phyloP scores from a whole-genome alignment of 305 asterid genomes.

The Andrographis paniculata region DNA sequence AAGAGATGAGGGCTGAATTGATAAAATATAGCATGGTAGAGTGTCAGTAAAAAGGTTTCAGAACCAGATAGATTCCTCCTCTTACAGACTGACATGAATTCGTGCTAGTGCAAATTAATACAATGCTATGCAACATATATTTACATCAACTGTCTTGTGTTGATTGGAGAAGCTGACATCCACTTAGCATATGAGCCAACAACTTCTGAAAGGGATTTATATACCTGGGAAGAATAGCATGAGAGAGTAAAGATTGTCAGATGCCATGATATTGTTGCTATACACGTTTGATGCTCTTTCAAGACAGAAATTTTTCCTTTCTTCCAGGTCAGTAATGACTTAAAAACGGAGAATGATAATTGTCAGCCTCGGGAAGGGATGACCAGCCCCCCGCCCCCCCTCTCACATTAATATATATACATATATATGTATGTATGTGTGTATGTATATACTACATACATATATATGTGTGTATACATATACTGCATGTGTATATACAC shows the following conservation, averaged over 20 bases:
- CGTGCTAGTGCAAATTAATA: conserved; percentile 15
- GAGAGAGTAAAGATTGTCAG: conserved; percentile 15
- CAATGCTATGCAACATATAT: conserved; percentile 21
- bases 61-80: conserved; percentile 16
- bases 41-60: conserved; percentile 3
- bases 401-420: too few relatives aligned
- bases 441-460: too few relatives aligned
- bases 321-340: conserved; percentile 11
- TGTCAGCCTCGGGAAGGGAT: too few relatives aligned
- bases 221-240: conserved; percentile 43
- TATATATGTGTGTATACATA: too few relatives aligned
- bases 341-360: too few relatives aligned
- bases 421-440: too few relatives aligned
- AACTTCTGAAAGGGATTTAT: conserved; percentile 74
- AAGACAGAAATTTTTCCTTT: conserved; percentile 14
- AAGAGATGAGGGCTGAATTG: conserved; percentile 14
- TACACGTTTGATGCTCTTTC: conserved; percentile 9
- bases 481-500: too few relatives aligned
- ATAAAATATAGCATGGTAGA: conserved; percentile 1
- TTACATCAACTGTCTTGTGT: conserved; percentile 65
- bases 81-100: conserved; percentile 16
- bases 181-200: conserved; percentile 78
- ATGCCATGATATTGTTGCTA: conserved; percentile 1
- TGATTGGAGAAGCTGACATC: conserved; percentile 48
- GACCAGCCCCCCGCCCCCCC: too few relatives aligned